Evolutionary conservation across 805 yeast genomes (phyloP), one percentile per base, ranked within the genome.

Genomic region (Wickerhamiella domercqiae): DNA sequence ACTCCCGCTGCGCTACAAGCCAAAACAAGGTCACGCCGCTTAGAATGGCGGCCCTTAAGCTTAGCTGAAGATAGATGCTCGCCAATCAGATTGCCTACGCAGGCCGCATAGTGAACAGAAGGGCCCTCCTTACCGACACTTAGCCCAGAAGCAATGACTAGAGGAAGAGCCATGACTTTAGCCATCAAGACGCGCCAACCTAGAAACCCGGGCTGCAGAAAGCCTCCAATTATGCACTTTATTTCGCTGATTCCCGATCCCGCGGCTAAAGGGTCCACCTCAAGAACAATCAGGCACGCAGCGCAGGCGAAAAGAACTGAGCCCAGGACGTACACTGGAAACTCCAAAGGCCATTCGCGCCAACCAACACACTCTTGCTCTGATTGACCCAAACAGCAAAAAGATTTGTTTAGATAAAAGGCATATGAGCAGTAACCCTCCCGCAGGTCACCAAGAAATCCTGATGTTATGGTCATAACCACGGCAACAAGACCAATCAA

Each of bases 101-200:
- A 86, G 0, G 86, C 93, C 0, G 98, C 96, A 57, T 87, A 90
- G 58, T 90, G 99, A 9, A 90, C 98, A 49, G 87, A 75, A 2
- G 99, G 99, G 0, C 99, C 99, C 54, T 90, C 99, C 58, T 90
- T 90, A 17, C 99, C 99, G 4, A 90, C 79, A 47, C 87, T 78
- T 28, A 90, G 58, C 0, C 98, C 98, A 1, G 95, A 77, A 0
- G 94, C 86, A 50, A 90, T 90, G 0, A 94, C 82, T 42, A 90
- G 61, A 0, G 98, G 98, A 31, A 90, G 60, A 0, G 93, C 81
- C 7, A 83, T 53, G 36, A 83, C 69, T 47, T 90, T 90, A 38
- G 87, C 73, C 1, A 71, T 45, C 18, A 87, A 61, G 0, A 95
- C 84, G 53, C 68, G 62, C 58, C 75, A 66, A 20, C 76, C 78